A percentile compares a stretch with the other conserved stretches of the same genome.
Conservation (phyloP, 306 rosid species). For the Vicia sativa region DNA sequence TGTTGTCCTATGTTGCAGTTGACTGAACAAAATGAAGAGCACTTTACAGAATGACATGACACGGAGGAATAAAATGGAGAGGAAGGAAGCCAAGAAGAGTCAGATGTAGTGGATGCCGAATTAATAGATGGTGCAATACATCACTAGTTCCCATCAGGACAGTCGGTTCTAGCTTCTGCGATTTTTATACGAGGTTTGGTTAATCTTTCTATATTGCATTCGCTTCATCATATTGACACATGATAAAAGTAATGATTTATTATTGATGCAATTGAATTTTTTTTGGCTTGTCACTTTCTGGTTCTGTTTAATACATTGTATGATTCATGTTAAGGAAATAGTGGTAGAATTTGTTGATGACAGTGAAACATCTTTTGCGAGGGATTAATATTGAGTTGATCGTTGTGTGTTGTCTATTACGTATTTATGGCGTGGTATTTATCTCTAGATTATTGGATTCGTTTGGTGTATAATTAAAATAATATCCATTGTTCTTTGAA, state of each 20-base stretch:
- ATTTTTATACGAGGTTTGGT: constrained; percentile 60
- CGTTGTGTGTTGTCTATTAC: neutral
- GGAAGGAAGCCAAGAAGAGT: constrained; percentile 95
- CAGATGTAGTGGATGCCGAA: constrained; percentile 93
- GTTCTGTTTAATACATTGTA: constrained; percentile 17
- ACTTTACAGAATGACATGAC: constrained; percentile 44
- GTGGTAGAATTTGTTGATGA: constrained; percentile 1
- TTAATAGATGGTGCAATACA: constrained; percentile 90
- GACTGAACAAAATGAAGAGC: constrained; percentile 50
- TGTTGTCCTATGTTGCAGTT: constrained; percentile 39
- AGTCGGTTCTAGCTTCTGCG: constrained; percentile 70
- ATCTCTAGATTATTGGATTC: constrained; percentile 5
- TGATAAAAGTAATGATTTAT: too few species aligned
- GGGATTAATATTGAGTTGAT: constrained; percentile 4
- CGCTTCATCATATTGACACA: constrained; percentile 20
- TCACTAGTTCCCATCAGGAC: constrained; percentile 69
- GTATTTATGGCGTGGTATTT: constrained; percentile 9
- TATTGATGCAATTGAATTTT: too few species aligned
- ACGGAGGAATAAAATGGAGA: constrained; percentile 65
- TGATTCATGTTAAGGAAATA: constrained; percentile 4
- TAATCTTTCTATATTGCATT: constrained; percentile 18
- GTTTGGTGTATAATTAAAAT: constrained; percentile 7
- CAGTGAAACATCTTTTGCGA: too few species aligned
- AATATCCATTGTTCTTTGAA: neutral
- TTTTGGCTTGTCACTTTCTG: constrained; percentile 10